A percentile compares a stretch with the other conserved stretches of the same genome.
Conservation (phyloP, 2,329 filamentous ascomycete species). For the Penicillium sp. region DNA sequence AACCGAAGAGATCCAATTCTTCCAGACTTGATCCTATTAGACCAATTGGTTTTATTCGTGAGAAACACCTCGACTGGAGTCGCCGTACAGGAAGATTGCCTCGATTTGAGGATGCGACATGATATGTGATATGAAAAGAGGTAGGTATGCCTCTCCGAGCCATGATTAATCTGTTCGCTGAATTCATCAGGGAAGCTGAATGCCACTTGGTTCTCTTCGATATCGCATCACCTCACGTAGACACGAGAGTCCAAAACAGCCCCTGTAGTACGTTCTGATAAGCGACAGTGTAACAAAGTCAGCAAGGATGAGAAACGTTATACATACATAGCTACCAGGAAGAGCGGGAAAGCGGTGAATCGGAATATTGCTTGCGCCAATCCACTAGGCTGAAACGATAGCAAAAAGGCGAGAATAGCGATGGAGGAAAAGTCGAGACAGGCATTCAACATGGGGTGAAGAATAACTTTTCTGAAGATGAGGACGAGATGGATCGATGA, state of each 20-base stretch:
- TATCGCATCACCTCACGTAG: background rate
- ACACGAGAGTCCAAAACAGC: background rate
- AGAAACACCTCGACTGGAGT: no score
- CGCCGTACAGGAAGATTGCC: no score
- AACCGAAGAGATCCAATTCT: no score
- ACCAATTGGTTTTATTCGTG: no score
- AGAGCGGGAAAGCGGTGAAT: background rate
- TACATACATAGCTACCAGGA: background rate
- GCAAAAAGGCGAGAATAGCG: background rate
- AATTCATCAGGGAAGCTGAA: background rate
- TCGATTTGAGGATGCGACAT: no score
- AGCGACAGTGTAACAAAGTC: background rate
- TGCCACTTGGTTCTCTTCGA: background rate
- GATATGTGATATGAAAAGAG: no score
- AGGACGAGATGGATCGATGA: background rate
- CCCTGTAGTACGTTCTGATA: background rate
- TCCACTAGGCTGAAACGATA: background rate
- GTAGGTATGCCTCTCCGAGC: no score
- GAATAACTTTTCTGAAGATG: background rate
- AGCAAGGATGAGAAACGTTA: background rate
- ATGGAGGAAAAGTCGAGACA: background rate
- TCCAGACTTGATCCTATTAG: no score
- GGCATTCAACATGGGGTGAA: background rate
- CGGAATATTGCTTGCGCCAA: background rate
- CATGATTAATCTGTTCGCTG: no score